phyloP scores from a whole-genome alignment of 176 grass and related monocot genomes.

The Urochloa ruziziensis region DNA sequence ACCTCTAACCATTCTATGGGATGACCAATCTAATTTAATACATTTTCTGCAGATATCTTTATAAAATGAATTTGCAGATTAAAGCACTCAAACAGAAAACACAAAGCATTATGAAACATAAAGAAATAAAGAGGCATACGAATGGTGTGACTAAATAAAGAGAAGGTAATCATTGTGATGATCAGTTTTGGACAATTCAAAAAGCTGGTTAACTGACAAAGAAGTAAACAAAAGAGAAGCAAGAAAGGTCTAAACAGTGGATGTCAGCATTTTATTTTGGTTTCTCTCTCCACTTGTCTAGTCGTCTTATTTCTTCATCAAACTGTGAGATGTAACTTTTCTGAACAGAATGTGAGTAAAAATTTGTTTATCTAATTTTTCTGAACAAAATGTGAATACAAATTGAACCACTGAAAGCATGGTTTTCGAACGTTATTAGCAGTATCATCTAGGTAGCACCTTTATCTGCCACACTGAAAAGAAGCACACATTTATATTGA shows the following conservation, averaged over 20 bases:
- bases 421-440: not conserved
- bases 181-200: not conserved
- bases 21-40: conserved; percentile 12
- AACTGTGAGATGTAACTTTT: not conserved
- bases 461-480: not conserved
- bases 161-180: not conserved
- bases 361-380: not conserved
- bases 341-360: not conserved
- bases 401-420: conserved; percentile 3
- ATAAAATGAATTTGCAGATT: not conserved
- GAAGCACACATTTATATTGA: not conserved
- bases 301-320: not conserved
- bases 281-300: not conserved
- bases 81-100: not conserved
- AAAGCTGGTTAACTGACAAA: not conserved
- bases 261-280: not conserved
- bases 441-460: not conserved
- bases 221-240: not conserved
- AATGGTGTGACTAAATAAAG: not conserved
- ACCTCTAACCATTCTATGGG: not conserved
- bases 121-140: not conserved
- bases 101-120: not conserved
- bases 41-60: not conserved
- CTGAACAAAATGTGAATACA: not conserved
- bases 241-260: not conserved